Percentiles rank a stretch among this genome's conserved stretches.
phyloP scores from a whole-genome alignment of 2,329 filamentous ascomycete species.

The Diaporthe citri region DNA sequence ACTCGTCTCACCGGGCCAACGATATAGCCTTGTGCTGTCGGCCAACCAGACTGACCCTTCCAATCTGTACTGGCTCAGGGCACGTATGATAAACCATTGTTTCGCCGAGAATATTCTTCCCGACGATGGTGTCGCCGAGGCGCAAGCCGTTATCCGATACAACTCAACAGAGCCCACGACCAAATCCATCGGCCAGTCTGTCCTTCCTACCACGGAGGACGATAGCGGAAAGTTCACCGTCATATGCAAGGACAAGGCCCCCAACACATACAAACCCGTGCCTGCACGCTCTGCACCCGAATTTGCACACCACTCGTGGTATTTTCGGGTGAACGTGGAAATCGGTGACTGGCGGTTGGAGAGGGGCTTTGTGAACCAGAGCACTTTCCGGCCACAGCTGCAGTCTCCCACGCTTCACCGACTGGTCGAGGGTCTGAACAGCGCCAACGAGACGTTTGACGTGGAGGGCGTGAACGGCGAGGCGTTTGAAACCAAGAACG shows the following conservation, averaged over 20 bases:
- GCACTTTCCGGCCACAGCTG: conserved; percentile 64
- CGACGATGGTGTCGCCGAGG: conserved; percentile 58
- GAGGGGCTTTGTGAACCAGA: conserved; percentile 69
- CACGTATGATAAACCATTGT: conserved; percentile 71
- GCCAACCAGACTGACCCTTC: conserved; percentile 63
- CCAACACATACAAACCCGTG: conserved; percentile 59
- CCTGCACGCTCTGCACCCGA: conserved; percentile 56
- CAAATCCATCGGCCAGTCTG: conserved; percentile 17
- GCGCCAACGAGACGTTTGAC: conserved; percentile 59
- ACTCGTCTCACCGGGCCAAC: conserved; percentile 77
- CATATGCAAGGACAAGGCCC: conserved; percentile 65
- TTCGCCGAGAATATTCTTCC: conserved; percentile 65
- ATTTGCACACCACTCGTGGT: conserved; percentile 64
- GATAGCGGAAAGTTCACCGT: conserved; percentile 52
- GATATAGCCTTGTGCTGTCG: conserved; percentile 76
- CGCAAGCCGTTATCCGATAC: conserved; percentile 64
- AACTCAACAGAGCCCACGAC: conserved; percentile 30
- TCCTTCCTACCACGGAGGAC: conserved; percentile 53
- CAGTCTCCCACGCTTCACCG: conserved; percentile 63
- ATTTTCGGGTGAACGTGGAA: conserved; percentile 69
- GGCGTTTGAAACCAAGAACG: conserved; percentile 55
- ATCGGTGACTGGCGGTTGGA: conserved; percentile 70
- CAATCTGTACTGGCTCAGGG: conserved; percentile 74
- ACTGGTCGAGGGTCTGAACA: conserved; percentile 58
- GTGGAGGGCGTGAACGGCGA: conserved; percentile 66